phyloP scores from a whole-genome alignment of 495 filamentous ascomycete species.

The Penicillium coffeae region DNA sequence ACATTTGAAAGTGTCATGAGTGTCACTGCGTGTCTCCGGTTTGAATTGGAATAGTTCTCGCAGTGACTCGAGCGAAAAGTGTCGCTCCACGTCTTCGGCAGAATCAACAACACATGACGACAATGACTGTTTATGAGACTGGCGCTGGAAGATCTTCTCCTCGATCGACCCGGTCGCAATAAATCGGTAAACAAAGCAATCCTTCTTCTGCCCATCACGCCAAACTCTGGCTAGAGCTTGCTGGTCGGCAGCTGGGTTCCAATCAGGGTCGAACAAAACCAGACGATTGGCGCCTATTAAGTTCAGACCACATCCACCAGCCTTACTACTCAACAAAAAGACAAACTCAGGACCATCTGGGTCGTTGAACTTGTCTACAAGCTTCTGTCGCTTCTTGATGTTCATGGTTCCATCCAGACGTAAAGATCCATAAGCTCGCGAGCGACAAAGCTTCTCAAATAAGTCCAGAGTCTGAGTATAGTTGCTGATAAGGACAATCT shows the following conservation, averaged over 20 bases:
- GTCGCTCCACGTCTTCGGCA: slow-evolving; percentile 93
- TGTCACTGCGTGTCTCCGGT: slow-evolving; percentile 79
- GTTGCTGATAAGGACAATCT: slow-evolving; percentile 98
- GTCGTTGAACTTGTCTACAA: slow-evolving; percentile 98
- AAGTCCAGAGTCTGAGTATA: slow-evolving; percentile 96
- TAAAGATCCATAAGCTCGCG: slow-evolving; percentile 76
- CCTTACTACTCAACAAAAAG: slow-evolving; percentile 93
- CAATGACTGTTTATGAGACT: slow-evolving; percentile 95
- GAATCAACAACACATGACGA: slow-evolving; percentile 97
- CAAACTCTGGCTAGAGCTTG: slow-evolving; percentile 96
- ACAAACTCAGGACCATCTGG: slow-evolving; percentile 88
- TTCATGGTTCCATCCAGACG: slow-evolving; percentile 97
- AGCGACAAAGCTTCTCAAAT: slow-evolving; percentile 87
- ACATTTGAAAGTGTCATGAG: slow-evolving; percentile 98
- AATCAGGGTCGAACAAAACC: slow-evolving; percentile 97
- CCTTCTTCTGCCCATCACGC: slow-evolving; percentile 99
- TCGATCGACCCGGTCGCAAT: slow-evolving; percentile 98
- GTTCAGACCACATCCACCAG: slow-evolving; percentile 95
- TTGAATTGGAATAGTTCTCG: slow-evolving; percentile 93
- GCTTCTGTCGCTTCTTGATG: slow-evolving; percentile 92
- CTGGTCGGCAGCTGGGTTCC: slow-evolving; percentile 98
- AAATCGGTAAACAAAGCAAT: slow-evolving; percentile 98
- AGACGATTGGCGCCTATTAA: slow-evolving; percentile 96
- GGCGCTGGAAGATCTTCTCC: slow-evolving; percentile 98
- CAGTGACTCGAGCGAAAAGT: slow-evolving; percentile 86